Evolutionary conservation across 768 basidiomycete species (phyloP).

Genomic region (Cubamyces sp.): DNA sequence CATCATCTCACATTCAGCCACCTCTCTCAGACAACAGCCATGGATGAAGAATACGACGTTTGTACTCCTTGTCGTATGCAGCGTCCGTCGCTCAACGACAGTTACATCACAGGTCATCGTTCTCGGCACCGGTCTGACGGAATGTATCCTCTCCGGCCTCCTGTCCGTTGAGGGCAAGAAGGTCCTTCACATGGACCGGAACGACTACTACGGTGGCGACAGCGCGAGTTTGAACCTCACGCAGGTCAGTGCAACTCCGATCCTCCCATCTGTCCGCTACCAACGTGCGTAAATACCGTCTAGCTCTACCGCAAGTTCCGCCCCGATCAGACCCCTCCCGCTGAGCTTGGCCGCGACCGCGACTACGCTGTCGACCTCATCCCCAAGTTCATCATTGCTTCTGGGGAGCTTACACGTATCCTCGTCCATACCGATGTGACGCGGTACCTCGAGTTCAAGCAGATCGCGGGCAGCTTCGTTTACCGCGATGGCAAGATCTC

Average conservation of each 20-base stretch:
- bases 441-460: conserved; percentile 99
- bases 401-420: conserved; percentile 96
- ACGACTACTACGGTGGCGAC: conserved; percentile 99
- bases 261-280: not conserved
- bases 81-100: not conserved
- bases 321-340: conserved; percentile 70
- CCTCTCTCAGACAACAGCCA: conserved; percentile 43
- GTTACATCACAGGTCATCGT: conserved; percentile 70
- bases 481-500: conserved; percentile 96
- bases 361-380: conserved; percentile 98
- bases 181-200: conserved; percentile 98
- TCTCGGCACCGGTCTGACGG: conserved; percentile 95
- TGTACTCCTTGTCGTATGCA: not conserved
- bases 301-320: conserved; percentile 98
- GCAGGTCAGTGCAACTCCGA: conserved; percentile 61
- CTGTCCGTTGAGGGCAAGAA: conserved; percentile 99
- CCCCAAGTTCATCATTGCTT: conserved; percentile 99
- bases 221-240: conserved; percentile 96
- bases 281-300: not conserved
- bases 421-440: conserved; percentile 99
- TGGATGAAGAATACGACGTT: conserved; percentile 99
- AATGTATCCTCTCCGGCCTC: conserved; percentile 97
- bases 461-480: conserved; percentile 98
- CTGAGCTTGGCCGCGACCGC: conserved; percentile 91
- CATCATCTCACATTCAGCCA: conserved; percentile 10